Evolutionary conservation across 2,329 filamentous ascomycete genomes (phyloP), one percentile per base, ranked within the genome.

Genomic region (Exophiala viscosa): DNA sequence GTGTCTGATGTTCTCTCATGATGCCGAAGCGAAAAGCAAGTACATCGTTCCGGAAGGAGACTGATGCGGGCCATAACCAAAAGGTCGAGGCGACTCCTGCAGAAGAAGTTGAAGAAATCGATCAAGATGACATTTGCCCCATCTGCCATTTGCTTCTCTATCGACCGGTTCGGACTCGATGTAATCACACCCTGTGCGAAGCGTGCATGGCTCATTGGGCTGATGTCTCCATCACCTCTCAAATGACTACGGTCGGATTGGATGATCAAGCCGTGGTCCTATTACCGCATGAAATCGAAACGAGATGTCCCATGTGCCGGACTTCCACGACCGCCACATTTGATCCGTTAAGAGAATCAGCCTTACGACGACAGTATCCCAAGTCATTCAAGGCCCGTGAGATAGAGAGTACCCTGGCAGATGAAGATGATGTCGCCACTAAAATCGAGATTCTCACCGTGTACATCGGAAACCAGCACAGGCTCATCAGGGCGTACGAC

Each of bases 251-350:
- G 5, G 50, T 61, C 7, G 58, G 57, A 11, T 45, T 62, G 28
- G 57, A 60, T 36, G 57, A 58, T 23, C 42, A 47, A n/a, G 44
- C 50, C 11, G 40, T 55, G 3, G 35, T 58, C n/a, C 38, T 59
- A 13, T 51, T 57, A 9, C 54, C 59, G 11, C 53, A 57, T 32
- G 60, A 58, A 31, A 48, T 62, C 31, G 56, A 62, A 34, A 59
- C 58, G 1, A 46, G 46, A 20, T 61, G 60, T 54, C 60, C 60
- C 5, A 59, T 62, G 58, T 62, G 60, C 28, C 50, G 60, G 11
- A 62, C 60, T 1, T 35, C 39, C 8, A 60, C 60, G 6, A 55
- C 51, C 5, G 52, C 58, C 2, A 38, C 34, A 5, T 15, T 57
- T 6, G 58, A 62, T 36, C 41, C 42, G 2, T 36, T 10, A 11